Evolutionary conservation across 1,139 yeast genomes (phyloP).

Genomic region (Suhomyces terraborum): DNA sequence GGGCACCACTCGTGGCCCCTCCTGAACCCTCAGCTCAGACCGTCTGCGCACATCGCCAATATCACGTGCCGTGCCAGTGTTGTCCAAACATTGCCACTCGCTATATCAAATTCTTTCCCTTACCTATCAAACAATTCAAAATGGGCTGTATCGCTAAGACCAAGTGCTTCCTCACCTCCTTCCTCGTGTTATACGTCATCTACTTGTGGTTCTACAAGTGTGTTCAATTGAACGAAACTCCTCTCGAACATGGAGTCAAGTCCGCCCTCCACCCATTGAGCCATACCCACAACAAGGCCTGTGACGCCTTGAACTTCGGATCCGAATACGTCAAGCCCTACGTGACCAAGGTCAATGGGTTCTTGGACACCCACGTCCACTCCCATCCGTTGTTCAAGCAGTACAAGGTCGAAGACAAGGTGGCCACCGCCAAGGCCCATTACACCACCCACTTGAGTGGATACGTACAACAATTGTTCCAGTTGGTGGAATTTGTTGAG

Average conservation of each 20-base stretch:
- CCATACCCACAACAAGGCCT: conserved; percentile 37
- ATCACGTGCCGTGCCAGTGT: conserved; percentile 6
- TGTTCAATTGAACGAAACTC: conserved; percentile 35
- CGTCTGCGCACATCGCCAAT: not conserved
- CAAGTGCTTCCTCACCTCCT: conserved; percentile 32
- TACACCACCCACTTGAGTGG: conserved; percentile 31
- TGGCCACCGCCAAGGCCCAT: conserved; percentile 22
- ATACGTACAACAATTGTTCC: conserved; percentile 31
- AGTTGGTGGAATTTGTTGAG: conserved; percentile 36
- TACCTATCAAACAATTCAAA: conserved; percentile 16
- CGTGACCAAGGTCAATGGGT: conserved; percentile 26
- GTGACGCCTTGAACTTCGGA: conserved; percentile 38
- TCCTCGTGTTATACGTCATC: conserved; percentile 36
- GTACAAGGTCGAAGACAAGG: conserved; percentile 36
- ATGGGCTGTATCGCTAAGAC: conserved; percentile 22
- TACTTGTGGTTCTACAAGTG: conserved; percentile 48
- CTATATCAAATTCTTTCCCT: too few relatives aligned
- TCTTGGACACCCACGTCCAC: conserved; percentile 40
- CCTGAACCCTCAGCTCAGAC: too few relatives aligned
- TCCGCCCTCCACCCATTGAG: conserved; percentile 40
- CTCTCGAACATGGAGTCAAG: conserved; percentile 32
- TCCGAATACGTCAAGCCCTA: conserved; percentile 37
- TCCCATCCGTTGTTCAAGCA: conserved; percentile 39
- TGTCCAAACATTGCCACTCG: conserved; percentile 6
- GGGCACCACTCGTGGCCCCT: too few relatives aligned